Percentiles rank a stretch among this genome's conserved stretches.
phyloP scores from a whole-genome alignment of 441 rosid species.

The Erysimum pusillum region DNA sequence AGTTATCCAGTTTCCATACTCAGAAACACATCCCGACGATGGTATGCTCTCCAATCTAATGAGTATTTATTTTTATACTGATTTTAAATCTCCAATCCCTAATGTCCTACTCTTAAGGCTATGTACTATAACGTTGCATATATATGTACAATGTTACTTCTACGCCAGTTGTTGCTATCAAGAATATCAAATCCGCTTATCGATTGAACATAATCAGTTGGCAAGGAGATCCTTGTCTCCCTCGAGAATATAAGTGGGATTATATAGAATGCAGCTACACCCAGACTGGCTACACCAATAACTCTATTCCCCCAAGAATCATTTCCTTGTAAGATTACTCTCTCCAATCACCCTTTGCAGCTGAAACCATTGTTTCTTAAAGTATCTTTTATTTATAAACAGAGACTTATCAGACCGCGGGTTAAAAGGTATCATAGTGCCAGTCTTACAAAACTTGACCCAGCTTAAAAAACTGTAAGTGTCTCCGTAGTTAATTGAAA shows the following conservation, averaged over 20 bases:
- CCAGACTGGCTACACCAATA: too few relatives aligned
- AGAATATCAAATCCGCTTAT: background rate
- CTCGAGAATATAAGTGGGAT: background rate
- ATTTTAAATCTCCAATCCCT: too few relatives aligned
- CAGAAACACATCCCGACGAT: background rate
- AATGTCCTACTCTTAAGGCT: too few relatives aligned
- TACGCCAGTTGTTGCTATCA: background rate
- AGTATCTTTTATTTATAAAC: background rate
- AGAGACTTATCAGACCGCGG: background rate
- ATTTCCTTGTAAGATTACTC: slow-evolving; percentile 15
- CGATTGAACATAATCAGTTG: slow-evolving; percentile 40
- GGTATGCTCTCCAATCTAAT: background rate
- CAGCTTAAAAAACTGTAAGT: slow-evolving; percentile 15
- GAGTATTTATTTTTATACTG: too few relatives aligned
- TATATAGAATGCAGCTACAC: background rate
- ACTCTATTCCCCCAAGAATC: background rate
- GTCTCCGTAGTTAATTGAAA: background rate
- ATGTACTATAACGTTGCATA: too few relatives aligned
- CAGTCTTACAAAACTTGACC: too few relatives aligned
- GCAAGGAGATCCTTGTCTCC: slow-evolving; percentile 55
- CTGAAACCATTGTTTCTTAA: background rate
- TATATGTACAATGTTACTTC: too few relatives aligned
- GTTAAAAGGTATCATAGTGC: background rate
- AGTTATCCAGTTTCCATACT: background rate
- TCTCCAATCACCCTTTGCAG: background rate